Evolutionary conservation across 1,284 basidiomycete genomes (phyloP), one percentile per base, ranked within the genome.

Genomic region (Ceratorhiza oryzae-sativae): DNA sequence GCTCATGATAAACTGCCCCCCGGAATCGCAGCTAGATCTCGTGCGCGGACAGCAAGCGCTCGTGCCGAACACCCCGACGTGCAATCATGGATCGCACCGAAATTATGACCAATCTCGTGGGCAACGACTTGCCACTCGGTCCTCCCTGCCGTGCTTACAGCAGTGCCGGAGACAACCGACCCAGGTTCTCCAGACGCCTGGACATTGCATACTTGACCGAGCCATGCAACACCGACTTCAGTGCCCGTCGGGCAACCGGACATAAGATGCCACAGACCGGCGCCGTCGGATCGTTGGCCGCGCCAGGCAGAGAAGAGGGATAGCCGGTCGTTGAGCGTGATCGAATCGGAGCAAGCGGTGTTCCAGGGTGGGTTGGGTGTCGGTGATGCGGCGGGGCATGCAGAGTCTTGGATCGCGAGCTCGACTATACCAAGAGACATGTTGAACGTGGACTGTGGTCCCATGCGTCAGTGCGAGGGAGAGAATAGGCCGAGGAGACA

Each of bases 31-130:
- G 6, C 82, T 82, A 5, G 78, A 81, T 0, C 84, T 80, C 18
- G 84, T 85, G 23, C 89, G 79, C 0, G 94, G 94, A 79, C 95
- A 97, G 79, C 94, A 97, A 2, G 79, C 75, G 2, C 82, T 79
- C 46, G 81, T 79, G 9, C 82, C 77, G 77, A 84, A 85, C 93
- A 95, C 1, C 88, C 89, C 60, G 83, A 79, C 18, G 86, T 81
- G 79, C 92, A 94, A 41, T 49, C 56, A 20, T 68, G 48, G 77
- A 95, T 94, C n/a, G 93, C 93, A 68, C 93, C 93, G 81, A 96
- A 95, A 78, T 94, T 95, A 79, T 94, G 92, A 1, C 91, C 93
- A 73, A 93, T 93, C 80, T 97, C 95, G 80, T 97, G 95, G 20
- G 93, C 87, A 45, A 95, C 85, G 77, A 92, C 88, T 80, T 93